Percentiles rank a stretch among this genome's conserved stretches.
These are phyloP conservation scores for Microsporum audouinii DNA, from an alignment of 2,329 filamentous ascomycete species.

Conservation along the genomic window DNA sequence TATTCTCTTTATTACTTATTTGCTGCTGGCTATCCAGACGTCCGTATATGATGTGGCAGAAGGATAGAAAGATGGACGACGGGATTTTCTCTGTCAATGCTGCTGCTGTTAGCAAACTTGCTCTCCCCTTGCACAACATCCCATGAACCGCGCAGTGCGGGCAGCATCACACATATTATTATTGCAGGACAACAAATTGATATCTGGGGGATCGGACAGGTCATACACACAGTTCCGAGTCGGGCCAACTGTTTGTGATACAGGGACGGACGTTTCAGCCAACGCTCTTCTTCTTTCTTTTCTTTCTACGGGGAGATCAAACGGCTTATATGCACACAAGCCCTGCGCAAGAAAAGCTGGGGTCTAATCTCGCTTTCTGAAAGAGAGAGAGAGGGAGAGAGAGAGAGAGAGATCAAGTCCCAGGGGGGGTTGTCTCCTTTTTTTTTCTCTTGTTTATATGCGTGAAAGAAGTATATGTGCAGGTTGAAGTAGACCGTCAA, in stretches of 20 bases:
- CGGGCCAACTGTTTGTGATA: neutral
- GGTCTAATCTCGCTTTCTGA: neutral
- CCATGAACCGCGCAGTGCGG: neutral
- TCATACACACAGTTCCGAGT: slow-evolving; percentile 5
- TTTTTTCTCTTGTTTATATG: neutral
- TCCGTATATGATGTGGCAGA: neutral
- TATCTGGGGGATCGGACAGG: neutral
- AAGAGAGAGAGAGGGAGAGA: neutral
- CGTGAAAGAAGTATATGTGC: neutral
- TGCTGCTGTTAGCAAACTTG: neutral
- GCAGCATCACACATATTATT: neutral
- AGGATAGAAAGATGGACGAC: neutral
- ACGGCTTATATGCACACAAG: neutral
- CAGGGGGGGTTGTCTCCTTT: neutral
- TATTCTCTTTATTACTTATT: neutral
- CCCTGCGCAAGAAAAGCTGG: neutral
- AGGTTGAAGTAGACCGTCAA: slow-evolving; percentile 4
- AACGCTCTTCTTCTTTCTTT: neutral
- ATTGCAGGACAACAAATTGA: neutral
- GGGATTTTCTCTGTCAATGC: neutral
- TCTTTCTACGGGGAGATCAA: neutral
- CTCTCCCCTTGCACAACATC: neutral
- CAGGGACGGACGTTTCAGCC: neutral
- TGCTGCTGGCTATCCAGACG: neutral
- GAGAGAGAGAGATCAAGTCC: neutral